These are phyloP conservation scores for Graphium sp. DNA, from an alignment of 2,329 filamentous ascomycete genomes.

Conservation along the genomic window DNA sequence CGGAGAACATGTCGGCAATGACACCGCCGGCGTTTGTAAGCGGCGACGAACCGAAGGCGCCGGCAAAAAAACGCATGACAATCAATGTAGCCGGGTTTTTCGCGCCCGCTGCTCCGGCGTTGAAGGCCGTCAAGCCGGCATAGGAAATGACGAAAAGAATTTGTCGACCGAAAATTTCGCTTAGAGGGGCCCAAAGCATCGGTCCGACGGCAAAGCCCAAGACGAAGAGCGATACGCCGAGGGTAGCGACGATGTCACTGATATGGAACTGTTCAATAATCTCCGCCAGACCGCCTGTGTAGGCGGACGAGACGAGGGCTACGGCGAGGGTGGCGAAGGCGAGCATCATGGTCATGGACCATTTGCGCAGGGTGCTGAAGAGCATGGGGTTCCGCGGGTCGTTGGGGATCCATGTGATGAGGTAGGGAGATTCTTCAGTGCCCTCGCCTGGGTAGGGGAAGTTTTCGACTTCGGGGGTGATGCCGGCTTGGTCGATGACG, in stretches of 20 bases:
- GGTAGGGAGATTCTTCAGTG: slow-evolving; percentile 48
- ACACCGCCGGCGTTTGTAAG: slow-evolving; percentile 46
- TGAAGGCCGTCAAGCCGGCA: slow-evolving; percentile 41
- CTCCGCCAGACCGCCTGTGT: slow-evolving; percentile 32
- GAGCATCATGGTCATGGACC: slow-evolving; percentile 41
- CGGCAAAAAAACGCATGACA: slow-evolving; percentile 53
- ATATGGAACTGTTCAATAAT: slow-evolving; percentile 3
- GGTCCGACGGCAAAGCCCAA: slow-evolving; percentile 45
- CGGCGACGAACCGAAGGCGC: slow-evolving; percentile 43
- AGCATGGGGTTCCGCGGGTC: slow-evolving; percentile 53
- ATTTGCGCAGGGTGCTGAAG: slow-evolving; percentile 41
- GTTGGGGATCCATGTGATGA: slow-evolving; percentile 49
- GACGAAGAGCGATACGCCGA: slow-evolving; percentile 46
- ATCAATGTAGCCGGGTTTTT: slow-evolving; percentile 42
- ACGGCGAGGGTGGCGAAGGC: slow-evolving; percentile 53
- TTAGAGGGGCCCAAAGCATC: slow-evolving; percentile 48
- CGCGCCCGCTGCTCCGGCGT: slow-evolving; percentile 37
- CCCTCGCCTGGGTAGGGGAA: slow-evolving; percentile 42
- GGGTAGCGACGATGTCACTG: not conserved
- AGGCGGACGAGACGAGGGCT: slow-evolving; percentile 53
- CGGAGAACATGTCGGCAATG: slow-evolving; percentile 45
- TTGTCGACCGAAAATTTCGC: slow-evolving; percentile 46
- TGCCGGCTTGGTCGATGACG: slow-evolving; percentile 37
- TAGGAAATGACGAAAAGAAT: slow-evolving; percentile 43
- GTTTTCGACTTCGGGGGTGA: slow-evolving; percentile 38